A percentile compares a stretch with the other conserved stretches of the same genome.
Evolutionary conservation across 2,329 filamentous ascomycete genomes (phyloP).

Genomic region (Cercospora sp.): DNA sequence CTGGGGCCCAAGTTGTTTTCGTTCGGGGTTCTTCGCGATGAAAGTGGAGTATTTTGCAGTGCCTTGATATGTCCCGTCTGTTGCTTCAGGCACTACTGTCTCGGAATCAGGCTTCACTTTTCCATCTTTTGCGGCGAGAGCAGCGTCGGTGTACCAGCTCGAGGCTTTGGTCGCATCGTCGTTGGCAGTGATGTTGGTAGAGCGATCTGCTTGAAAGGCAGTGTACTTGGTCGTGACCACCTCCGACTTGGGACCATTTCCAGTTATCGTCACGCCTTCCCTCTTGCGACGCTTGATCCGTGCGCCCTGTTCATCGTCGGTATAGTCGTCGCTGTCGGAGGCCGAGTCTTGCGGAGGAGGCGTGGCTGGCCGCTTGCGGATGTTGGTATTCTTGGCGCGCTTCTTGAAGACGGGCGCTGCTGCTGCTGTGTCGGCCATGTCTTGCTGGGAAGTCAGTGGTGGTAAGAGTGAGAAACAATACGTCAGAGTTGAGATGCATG

Average conservation of each 20-base stretch:
- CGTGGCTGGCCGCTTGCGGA: slow-evolving; percentile 78
- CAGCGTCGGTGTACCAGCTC: slow-evolving; percentile 83
- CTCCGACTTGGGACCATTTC: slow-evolving; percentile 55
- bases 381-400: slow-evolving; percentile 70
- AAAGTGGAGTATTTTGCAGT: slow-evolving; percentile 71
- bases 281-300: slow-evolving; percentile 78
- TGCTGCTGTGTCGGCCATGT: slow-evolving; percentile 39
- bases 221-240: slow-evolving; percentile 39
- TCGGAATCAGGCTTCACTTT: slow-evolving; percentile 12
- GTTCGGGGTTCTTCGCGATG: slow-evolving; percentile 78
- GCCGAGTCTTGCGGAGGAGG: slow-evolving; percentile 66
- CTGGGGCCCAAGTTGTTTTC: slow-evolving; percentile 73
- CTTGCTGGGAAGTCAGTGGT: slow-evolving; percentile 7
- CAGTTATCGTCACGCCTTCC: slow-evolving; percentile 64
- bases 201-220: slow-evolving; percentile 60
- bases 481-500: slow-evolving; percentile 3
- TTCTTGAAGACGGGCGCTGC: slow-evolving; percentile 75
- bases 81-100: slow-evolving; percentile 57
- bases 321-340: slow-evolving; percentile 61
- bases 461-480: not conserved
- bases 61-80: slow-evolving; percentile 73
- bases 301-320: slow-evolving; percentile 74
- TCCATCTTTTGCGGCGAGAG: slow-evolving; percentile 38
- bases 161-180: slow-evolving; percentile 88
- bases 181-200: slow-evolving; percentile 61